phyloP scores from a whole-genome alignment of 257 asterid genomes.

The Mitragyna speciosa region DNA sequence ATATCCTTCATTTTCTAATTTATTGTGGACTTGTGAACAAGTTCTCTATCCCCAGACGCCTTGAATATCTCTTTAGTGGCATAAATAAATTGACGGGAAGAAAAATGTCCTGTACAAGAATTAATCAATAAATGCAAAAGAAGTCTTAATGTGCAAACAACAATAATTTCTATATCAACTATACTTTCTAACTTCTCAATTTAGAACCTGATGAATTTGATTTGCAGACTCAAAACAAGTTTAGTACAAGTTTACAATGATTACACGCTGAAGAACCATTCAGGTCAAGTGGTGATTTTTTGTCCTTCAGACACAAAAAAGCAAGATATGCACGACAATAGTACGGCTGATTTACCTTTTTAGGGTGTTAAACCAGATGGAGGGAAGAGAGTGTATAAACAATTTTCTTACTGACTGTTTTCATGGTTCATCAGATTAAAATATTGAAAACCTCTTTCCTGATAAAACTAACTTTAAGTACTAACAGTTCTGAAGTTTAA shows the following conservation, averaged over 20 bases:
- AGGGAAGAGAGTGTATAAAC: background rate
- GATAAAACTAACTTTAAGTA: background rate
- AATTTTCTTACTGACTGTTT: background rate
- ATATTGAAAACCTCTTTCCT: background rate
- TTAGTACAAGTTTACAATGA: background rate
- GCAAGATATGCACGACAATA: background rate
- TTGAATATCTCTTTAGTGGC: background rate
- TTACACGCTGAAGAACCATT: background rate
- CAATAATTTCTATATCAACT: background rate
- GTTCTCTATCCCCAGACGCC: background rate
- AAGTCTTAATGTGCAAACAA: background rate
- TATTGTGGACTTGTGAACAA: background rate
- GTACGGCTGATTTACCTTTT: no score
- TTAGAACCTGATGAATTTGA: background rate
- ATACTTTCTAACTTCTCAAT: background rate
- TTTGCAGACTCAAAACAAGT: background rate
- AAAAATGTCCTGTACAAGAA: background rate
- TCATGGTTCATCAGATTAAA: background rate
- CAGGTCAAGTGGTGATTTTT: background rate
- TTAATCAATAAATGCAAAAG: background rate
- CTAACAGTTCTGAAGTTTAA: background rate
- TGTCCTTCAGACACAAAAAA: background rate
- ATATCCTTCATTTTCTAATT: background rate
- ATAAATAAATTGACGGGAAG: background rate
- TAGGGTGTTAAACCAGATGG: background rate